A percentile compares a stretch with the other conserved stretches of the same genome.
These are phyloP conservation scores for Thymus mandschuricus DNA, from an alignment of 257 asterid genomes.

Conservation along the genomic window DNA sequence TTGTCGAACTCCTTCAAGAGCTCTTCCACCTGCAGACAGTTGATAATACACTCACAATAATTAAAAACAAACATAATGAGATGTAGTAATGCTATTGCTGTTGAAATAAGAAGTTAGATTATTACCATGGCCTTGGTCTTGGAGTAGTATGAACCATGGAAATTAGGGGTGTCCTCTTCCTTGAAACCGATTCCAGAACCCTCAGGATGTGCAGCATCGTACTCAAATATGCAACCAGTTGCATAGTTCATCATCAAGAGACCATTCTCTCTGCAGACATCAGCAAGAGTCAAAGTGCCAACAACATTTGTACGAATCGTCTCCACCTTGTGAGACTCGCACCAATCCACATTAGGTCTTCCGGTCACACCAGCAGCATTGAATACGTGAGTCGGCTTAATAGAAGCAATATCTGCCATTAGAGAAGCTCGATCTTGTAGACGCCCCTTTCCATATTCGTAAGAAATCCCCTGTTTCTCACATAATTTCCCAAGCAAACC, in stretches of 20 bases:
- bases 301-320: conserved; percentile 62
- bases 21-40: conserved; percentile 52
- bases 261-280: conserved; percentile 58
- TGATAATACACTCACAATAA: neutral
- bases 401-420: conserved; percentile 46
- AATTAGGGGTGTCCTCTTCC: conserved; percentile 68
- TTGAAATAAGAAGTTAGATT: neutral
- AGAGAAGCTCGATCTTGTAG: conserved; percentile 50
- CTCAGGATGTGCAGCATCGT: conserved; percentile 56
- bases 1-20: conserved; percentile 59
- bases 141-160: conserved; percentile 62
- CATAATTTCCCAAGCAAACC: conserved; percentile 64
- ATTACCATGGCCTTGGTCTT: conserved; percentile 74
- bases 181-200: conserved; percentile 69
- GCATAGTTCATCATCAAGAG: conserved; percentile 59
- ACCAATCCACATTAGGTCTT: conserved; percentile 73
- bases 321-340: conserved; percentile 61
- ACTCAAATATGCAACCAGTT: conserved; percentile 70
- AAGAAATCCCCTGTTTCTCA: conserved; percentile 58
- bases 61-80: neutral
- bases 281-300: conserved; percentile 63
- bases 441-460: conserved; percentile 66
- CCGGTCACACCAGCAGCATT: conserved; percentile 77
- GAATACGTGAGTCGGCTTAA: conserved; percentile 65
- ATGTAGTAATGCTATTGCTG: neutral